phyloP scores from a whole-genome alignment of 2,329 filamentous ascomycete genomes.

The Monilinia polystroma region DNA sequence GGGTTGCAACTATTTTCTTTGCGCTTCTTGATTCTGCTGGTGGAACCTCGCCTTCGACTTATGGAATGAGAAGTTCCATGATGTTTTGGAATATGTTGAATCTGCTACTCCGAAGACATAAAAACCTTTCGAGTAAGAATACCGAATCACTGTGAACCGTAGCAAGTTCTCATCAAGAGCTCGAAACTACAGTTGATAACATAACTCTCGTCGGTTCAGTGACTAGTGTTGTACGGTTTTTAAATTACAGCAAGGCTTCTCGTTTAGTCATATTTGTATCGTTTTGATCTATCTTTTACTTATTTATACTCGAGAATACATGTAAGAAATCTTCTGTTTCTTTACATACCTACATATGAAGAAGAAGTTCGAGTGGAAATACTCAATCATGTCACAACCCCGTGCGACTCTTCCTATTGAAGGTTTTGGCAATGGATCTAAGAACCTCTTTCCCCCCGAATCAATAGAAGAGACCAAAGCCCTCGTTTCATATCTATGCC shows the following conservation, averaged over 20 bases:
- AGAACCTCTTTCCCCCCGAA: slow-evolving; percentile 1
- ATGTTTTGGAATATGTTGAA: background rate
- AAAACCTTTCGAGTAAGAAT: background rate
- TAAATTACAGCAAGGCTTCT: background rate
- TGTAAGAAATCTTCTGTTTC: background rate
- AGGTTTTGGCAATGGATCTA: background rate
- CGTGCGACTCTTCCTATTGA: background rate
- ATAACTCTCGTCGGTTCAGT: background rate
- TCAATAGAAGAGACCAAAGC: background rate
- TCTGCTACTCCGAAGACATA: background rate
- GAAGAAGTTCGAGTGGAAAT: background rate
- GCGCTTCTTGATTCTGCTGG: too few species aligned
- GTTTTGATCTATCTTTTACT: background rate
- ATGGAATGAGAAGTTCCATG: background rate
- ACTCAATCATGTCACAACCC: background rate
- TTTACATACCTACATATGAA: too few species aligned
- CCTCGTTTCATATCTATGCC: background rate
- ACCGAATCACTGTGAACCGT: background rate
- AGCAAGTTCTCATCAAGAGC: background rate
- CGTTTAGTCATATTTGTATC: background rate
- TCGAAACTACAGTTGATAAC: background rate
- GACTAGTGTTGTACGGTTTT: background rate
- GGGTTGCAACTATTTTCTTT: too few species aligned
- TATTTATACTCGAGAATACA: background rate
- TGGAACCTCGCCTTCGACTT: background rate